Base-by-base conservation (phyloP, 441 rosid genomes). In the Daphne laureola region DNA sequence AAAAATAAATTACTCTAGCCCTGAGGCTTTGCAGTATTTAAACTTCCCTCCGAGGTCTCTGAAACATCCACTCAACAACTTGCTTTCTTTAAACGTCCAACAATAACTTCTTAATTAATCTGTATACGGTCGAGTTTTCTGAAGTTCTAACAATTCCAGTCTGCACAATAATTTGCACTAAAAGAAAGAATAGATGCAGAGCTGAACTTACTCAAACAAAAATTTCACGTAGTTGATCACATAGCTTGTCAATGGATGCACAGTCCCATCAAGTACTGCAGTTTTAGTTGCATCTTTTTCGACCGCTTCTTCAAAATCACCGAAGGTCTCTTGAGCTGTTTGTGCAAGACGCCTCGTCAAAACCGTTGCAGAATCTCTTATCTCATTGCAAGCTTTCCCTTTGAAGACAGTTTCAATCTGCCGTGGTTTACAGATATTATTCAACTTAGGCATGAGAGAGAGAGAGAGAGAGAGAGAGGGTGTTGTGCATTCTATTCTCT, bases 281-380 rank as follows among this genome's bases (percentile, higher is more conserved):
- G 95, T 92, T 70, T 84, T 89, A 50, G 98, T 89, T 12, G 98
- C 94, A 75, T 92, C 98, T 73, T 89, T 92, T 67, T 92, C 98
- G 65, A 92, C 98, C 12, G 95, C 97, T 73, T 86, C 97, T 80
- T 86, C 95, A 46, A 93, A 93, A 83, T 89, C 96, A 65, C 97
- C 92, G 56, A 89, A 89, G 59, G 98, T 89, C 51, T 84, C 96
- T 70, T 93, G 90, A 71, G 96, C 95, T 58, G 97, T 89, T 69
- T 81, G 90, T 23, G 97, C 97, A 53, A 93, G 87, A 69, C 84
- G 55, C 70, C 85, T 89, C 43, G 96, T 93, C 84, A 93, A 79
- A 56, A 90, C 83, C 66, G 68, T 56, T 54, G 96, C 83, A 57
- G 95, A 82, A 59, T 93, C 96, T 70, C 89, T 78, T 63, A 93